These are phyloP conservation scores for Diplosphaera chodatii DNA, from an alignment of 139 green algal species.

Conservation along the genomic window DNA sequence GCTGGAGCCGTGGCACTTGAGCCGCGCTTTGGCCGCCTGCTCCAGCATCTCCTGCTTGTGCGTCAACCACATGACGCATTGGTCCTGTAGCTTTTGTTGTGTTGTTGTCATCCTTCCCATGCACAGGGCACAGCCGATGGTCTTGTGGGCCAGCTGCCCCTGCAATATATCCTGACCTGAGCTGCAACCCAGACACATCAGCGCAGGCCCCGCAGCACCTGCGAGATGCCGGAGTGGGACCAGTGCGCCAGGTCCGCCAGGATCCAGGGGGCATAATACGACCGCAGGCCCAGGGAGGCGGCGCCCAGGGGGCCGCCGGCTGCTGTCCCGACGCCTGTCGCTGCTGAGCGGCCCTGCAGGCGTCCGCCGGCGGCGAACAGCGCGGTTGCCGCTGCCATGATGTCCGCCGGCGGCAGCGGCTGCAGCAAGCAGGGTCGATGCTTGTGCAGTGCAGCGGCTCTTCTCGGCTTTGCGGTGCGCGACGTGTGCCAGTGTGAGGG, in stretches of 20 bases:
- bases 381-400: background rate
- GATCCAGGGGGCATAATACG: slow-evolving; percentile 17
- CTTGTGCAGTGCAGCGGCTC: no score
- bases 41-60: background rate
- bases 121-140: no score
- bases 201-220: no score
- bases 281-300: background rate
- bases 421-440: background rate
- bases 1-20: background rate
- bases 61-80: no score
- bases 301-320: background rate
- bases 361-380: background rate
- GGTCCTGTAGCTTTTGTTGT: no score
- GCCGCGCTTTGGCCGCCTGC: background rate
- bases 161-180: no score
- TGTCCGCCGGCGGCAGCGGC: background rate
- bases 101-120: no score
- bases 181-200: no score
- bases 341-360: background rate
- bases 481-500: no score
- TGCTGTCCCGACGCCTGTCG: background rate
- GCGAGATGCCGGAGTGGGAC: slow-evolving; percentile 14
- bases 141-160: no score
- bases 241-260: slow-evolving; percentile 20
- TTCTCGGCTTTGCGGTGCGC: no score